phyloP scores from a whole-genome alignment of 768 basidiomycete species.

The Macrolepiota fuliginosa region DNA sequence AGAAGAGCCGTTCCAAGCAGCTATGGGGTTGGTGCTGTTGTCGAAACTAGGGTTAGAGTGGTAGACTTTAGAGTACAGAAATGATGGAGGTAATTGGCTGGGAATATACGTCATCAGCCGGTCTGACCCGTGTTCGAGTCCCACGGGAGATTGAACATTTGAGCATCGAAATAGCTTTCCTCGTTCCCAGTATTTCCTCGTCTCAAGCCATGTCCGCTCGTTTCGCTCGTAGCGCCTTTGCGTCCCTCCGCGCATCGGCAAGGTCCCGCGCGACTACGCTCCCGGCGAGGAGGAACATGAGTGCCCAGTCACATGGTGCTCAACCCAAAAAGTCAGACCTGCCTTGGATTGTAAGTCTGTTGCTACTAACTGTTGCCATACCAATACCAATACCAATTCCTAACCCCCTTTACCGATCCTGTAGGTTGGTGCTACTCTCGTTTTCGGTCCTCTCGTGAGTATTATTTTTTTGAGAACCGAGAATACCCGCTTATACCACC shows the following conservation, averaged over 20 bases:
- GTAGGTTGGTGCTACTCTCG: constrained; percentile 38
- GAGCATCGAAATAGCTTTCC: constrained; percentile 2
- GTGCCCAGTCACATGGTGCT: constrained; percentile 32
- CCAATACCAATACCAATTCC: too few species aligned
- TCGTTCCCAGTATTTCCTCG: background rate
- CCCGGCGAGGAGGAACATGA: constrained; percentile 32
- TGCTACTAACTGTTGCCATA: constrained; percentile 11
- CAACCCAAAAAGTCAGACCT: constrained; percentile 35
- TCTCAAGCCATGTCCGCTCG: constrained; percentile 34
- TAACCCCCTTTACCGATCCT: background rate
- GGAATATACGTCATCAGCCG: constrained; percentile 23
- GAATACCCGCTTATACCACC: constrained; percentile 3
- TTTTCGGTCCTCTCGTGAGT: constrained; percentile 42
- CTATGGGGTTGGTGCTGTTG: constrained; percentile 44
- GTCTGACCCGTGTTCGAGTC: constrained; percentile 34
- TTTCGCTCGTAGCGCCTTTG: constrained; percentile 32
- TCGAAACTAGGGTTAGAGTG: constrained; percentile 36
- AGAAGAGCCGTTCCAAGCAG: constrained; percentile 42
- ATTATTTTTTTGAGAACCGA: background rate
- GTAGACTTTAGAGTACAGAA: constrained; percentile 16
- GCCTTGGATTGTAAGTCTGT: constrained; percentile 41
- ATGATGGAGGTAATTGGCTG: background rate
- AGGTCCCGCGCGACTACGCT: constrained; percentile 21
- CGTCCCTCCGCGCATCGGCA: constrained; percentile 30
- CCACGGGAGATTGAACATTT: constrained; percentile 18